Conservation (phyloP, 495 filamentous ascomycete genomes). For the Astrothelium macrocarpum region DNA sequence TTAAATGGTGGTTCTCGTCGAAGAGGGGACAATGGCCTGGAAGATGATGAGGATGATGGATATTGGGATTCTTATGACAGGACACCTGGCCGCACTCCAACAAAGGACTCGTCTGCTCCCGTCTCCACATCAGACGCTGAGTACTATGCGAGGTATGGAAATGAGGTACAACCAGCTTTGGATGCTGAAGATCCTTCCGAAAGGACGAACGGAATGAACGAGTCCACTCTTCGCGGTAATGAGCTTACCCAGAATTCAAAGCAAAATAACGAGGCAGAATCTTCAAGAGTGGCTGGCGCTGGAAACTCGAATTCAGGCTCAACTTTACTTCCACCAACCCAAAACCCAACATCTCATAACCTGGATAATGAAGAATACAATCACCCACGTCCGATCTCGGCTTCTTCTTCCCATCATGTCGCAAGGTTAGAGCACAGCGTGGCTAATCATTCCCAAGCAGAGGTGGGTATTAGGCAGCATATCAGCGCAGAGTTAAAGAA, state of each 20-base stretch:
- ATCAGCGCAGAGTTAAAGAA: slow-evolving; percentile 82
- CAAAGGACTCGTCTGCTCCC: slow-evolving; percentile 53
- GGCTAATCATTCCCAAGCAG: slow-evolving; percentile 53
- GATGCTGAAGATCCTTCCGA: slow-evolving; percentile 69
- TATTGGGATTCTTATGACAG: slow-evolving; percentile 95
- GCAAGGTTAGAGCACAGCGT: slow-evolving; percentile 58
- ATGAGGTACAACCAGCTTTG: slow-evolving; percentile 77
- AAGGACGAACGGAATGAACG: slow-evolving; percentile 30
- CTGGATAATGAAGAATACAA: slow-evolving; percentile 11
- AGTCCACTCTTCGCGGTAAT: slow-evolving; percentile 47
- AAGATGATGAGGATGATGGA: slow-evolving; percentile 69
- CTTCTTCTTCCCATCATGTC: slow-evolving; percentile 42
- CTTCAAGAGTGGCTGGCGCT: neutral
- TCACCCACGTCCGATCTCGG: slow-evolving; percentile 12
- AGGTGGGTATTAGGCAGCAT: slow-evolving; percentile 80
- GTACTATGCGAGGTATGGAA: slow-evolving; percentile 78
- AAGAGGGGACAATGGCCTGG: slow-evolving; percentile 17
- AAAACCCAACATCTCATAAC: slow-evolving; percentile 32
- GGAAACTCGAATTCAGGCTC: neutral
- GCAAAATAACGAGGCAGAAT: slow-evolving; percentile 23
- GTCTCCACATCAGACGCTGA: slow-evolving; percentile 50
- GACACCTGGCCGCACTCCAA: slow-evolving; percentile 69
- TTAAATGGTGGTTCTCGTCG: slow-evolving; percentile 29
- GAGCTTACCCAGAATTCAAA: slow-evolving; percentile 35
- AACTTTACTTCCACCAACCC: slow-evolving; percentile 1